Percentiles rank a stretch among this genome's conserved stretches.
Evolutionary conservation across 208 protist genomes (phyloP).

Genomic region (Acanthamoeba lenticulata): DNA sequence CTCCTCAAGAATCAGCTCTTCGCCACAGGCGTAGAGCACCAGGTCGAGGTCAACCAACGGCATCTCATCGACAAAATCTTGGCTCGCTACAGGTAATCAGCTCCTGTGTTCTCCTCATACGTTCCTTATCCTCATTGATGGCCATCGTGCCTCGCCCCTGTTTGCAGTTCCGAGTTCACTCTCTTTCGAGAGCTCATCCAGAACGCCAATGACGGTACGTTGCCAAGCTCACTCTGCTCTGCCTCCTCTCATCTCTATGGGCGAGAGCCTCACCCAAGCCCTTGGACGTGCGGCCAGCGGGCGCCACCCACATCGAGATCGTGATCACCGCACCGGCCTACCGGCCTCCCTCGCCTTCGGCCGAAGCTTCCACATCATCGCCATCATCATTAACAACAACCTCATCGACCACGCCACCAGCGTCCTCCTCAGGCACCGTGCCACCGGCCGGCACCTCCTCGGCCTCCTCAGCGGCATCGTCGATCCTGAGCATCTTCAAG

Average conservation of each 20-base stretch:
- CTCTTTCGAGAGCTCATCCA: slow-evolving; percentile 61
- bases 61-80: slow-evolving; percentile 62
- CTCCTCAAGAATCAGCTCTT: slow-evolving; percentile 29
- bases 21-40: slow-evolving; percentile 8
- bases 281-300: neutral
- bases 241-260: neutral
- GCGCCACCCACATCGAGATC: slow-evolving; percentile 41
- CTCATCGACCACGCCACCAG: neutral
- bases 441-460: neutral
- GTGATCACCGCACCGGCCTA: slow-evolving; percentile 6
- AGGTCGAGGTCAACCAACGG: slow-evolving; percentile 55
- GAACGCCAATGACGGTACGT: slow-evolving; percentile 53
- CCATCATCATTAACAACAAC: neutral
- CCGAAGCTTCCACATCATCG: neutral
- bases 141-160: neutral
- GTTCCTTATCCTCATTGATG: neutral
- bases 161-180: slow-evolving; percentile 52
- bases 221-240: no score
- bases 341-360: neutral
- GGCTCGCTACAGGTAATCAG: slow-evolving; percentile 43
- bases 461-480: slow-evolving; percentile 31
- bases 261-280: neutral
- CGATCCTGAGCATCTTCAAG: slow-evolving; percentile 64
- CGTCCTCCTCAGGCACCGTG: neutral
- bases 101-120: neutral